These are phyloP conservation scores for Microbotryum intermedium DNA, from an alignment of 1,284 basidiomycete genomes.

Conservation along the genomic window DNA sequence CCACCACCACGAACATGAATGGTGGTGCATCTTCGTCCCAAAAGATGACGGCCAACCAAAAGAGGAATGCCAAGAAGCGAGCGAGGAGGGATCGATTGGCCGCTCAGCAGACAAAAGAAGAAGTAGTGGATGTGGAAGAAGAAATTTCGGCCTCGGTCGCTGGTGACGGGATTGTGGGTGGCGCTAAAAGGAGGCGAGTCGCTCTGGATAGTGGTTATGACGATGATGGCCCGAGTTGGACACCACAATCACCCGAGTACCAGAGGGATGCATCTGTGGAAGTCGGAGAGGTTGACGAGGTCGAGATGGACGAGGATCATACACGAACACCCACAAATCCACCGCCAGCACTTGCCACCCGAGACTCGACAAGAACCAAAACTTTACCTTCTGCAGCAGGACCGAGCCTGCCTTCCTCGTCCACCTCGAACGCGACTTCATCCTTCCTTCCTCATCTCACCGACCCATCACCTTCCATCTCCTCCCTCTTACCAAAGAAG, in stretches of 20 bases:
- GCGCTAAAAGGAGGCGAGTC: too few relatives aligned
- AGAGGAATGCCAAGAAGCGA: constrained; percentile 2
- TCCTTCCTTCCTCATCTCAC: neutral
- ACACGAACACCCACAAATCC: neutral
- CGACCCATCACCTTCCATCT: neutral
- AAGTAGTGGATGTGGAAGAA: too few relatives aligned
- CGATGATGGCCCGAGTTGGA: too few relatives aligned
- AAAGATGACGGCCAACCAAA: too few relatives aligned
- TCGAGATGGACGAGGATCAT: neutral
- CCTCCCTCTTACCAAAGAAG: neutral
- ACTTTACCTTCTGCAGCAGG: neutral
- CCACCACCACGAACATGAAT: neutral
- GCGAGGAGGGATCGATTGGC: constrained; percentile 17
- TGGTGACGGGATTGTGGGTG: neutral
- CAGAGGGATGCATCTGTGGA: too few relatives aligned
- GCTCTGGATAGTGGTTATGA: too few relatives aligned
- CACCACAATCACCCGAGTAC: too few relatives aligned
- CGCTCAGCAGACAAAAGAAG: constrained; percentile 20
- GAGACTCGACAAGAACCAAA: too few relatives aligned
- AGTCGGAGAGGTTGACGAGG: too few relatives aligned
- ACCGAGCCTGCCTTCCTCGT: neutral
- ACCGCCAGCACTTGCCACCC: neutral
- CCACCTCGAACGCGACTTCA: neutral
- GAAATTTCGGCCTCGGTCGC: neutral
- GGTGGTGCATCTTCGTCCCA: too few relatives aligned